These are phyloP conservation scores for Dactylellina cionopaga DNA, from an alignment of 2,329 filamentous ascomycete species.

Conservation along the genomic window DNA sequence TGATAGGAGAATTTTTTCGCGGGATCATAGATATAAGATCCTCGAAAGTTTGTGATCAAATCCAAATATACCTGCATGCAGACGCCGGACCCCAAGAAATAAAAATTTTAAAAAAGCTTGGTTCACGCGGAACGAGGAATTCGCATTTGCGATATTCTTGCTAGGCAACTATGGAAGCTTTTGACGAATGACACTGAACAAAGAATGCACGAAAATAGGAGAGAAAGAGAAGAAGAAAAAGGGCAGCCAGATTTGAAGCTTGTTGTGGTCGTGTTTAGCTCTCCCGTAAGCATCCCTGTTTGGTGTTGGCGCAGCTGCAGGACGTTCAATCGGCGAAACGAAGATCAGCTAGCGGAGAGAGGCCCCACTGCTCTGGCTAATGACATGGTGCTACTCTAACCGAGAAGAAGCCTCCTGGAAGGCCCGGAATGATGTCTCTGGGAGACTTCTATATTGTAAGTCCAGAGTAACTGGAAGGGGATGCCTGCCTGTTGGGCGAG, in stretches of 20 bases:
- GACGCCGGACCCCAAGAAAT: background rate
- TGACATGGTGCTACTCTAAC: conserved; percentile 15
- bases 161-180: conserved; percentile 20
- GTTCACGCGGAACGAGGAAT: background rate
- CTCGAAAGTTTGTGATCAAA: background rate
- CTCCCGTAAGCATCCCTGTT: conserved; percentile 43
- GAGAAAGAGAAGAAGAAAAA: background rate
- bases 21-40: background rate
- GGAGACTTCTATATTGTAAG: too few relatives aligned
- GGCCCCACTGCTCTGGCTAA: conserved; percentile 6
- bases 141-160: conserved; percentile 19
- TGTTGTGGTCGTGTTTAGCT: conserved; percentile 27
- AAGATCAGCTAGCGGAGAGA: conserved; percentile 25
- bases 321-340: conserved; percentile 48
- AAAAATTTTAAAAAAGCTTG: background rate
- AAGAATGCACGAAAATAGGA: background rate
- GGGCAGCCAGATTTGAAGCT: conserved; percentile 1
- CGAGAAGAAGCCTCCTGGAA: conserved; percentile 48
- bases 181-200: background rate
- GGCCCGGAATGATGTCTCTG: conserved; percentile 22
- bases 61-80: conserved; percentile 11
- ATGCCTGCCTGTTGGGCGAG: conserved; percentile 1
- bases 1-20: conserved; percentile 20
- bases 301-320: conserved; percentile 39
- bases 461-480: too few relatives aligned